Percentiles rank a stretch among this genome's conserved stretches.
Conservation (phyloP, 106 monocot species). For the Triglochin maritima region DNA sequence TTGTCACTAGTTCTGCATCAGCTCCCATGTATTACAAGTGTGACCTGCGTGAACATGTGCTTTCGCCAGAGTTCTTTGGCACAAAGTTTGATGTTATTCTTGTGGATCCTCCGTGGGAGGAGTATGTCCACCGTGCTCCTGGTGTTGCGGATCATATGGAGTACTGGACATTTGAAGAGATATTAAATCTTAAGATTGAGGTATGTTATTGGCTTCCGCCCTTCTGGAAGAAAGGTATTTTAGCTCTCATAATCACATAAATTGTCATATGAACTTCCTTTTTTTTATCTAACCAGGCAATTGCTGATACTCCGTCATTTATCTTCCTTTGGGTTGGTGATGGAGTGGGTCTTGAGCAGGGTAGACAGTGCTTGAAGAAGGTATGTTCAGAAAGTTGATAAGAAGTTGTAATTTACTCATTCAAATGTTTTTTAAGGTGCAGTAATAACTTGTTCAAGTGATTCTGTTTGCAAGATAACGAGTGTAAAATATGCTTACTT, state of each 20-base stretch:
- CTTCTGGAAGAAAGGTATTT: too few relatives aligned
- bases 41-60: constrained; percentile 59
- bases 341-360: constrained; percentile 91
- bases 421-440: neutral
- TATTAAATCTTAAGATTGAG: constrained; percentile 93
- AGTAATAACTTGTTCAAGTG: neutral
- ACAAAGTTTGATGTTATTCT: constrained; percentile 99
- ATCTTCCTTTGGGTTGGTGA: constrained; percentile 99
- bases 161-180: constrained; percentile 89
- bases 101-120: constrained; percentile 99
- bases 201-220: constrained; percentile 13
- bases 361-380: constrained; percentile 93
- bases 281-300: constrained; percentile 42
- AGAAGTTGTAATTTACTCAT: neutral
- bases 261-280: neutral
- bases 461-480: neutral
- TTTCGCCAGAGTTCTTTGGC: constrained; percentile 81
- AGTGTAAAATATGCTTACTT: neutral
- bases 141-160: constrained; percentile 90
- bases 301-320: constrained; percentile 97
- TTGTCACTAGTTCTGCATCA: constrained; percentile 67
- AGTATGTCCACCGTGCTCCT: constrained; percentile 97
- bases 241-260: too few relatives aligned
- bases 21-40: constrained; percentile 88
- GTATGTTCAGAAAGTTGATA: constrained; percentile 13